Base-by-base conservation (phyloP, 192 early-diverging fungal species). In the Rhizophagus clarus region DNA sequence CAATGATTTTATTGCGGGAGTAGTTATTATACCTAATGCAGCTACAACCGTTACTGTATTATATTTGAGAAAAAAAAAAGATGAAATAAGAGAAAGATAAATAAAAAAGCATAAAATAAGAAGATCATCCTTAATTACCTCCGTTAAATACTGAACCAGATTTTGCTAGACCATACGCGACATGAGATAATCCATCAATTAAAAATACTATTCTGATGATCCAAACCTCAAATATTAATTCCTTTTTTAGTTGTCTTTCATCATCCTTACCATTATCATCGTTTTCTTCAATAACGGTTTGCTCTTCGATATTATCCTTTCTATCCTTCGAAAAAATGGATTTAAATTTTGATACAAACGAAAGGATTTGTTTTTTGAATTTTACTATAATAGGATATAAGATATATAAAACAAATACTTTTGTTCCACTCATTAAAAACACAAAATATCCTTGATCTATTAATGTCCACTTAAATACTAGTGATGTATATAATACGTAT, bases 221-320 rank as follows among this genome's bases (percentile, higher is more conserved):
- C 85, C 89, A 84, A 1, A 82, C 75, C 31, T 90, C 86, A 22
- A 88, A 83, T 51, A 79, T 75, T 6, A 84, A 56, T 61, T 76
- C 75, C 32, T 72, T 49, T 15, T 24, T 47, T 1, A 34, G 31
- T n/a, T 81, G 60, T 45, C 12, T 11, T 12, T 45, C 42, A 45
- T 45, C 42, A 14, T 45, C 42, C 11, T 45, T 45, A 45, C 42
- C 11, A 45, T 45, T 45, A 11, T 2, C 12, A 45, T 45, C 11
- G 2, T 45, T 45, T 76, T 60, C 4, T 64, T 0, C 26, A 56
- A 45, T 2, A 45, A 26, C 15, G 0, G 12, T 34, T 24, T 17
- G 32, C 11, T 20, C 17, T 32, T 29, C 11, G n/a, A n/a, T n/a
- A n/a, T n/a, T n/a, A n/a, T n/a, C n/a, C n/a, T n/a, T n/a, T n/a